Base-by-base conservation (phyloP, 164 flowering plant genomes). In the Annona squamosa region DNA sequence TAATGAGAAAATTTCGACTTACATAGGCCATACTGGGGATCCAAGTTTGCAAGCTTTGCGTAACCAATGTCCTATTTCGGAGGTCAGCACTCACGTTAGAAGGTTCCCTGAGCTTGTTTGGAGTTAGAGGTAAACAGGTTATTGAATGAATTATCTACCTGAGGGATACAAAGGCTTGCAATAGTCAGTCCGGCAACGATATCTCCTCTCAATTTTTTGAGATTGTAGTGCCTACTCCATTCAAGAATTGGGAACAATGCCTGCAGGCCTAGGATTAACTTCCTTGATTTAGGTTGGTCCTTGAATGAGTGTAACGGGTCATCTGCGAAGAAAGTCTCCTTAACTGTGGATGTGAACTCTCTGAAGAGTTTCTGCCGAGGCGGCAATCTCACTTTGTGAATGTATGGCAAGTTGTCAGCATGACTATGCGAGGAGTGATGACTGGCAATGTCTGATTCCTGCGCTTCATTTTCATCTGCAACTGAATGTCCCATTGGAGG, bases 141-240 rank as follows among this genome's bases (percentile, higher is more conserved):
- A 18, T 9, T 4, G 52, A 48, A 26, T 26, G 9, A 3, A 57
- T 46, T 56, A 63, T 65, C 48, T 80, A 90, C 93, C 94, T 92
- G 97, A 77, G 97, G 97, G 74, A 92, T 90, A 82, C 91, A 87
- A 56, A 92, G 90, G 78, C 94, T 92, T 16, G 97, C 97, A 82
- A 92, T 90, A 61, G 94, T 90, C 67, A 92, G 84, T 41, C 97
- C 97, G 3, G 97, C 84, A 71, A 92, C 79, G 10, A 92, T 63
- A 77, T 92, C 97, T 18, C 94, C 92, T 82, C 77, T 81, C 42
- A 92, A 82, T 69, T 86, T 88, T 0, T 48, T 46, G 1, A 87
- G 75, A 72, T 79, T 88, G 78, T 92, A 92, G 52, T 69, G 67
- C 72, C 87, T 77, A 1, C 84, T 90, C 97, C 94, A 92, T 19